These are phyloP conservation scores for Shiraia sp. DNA, from an alignment of 2,329 filamentous ascomycete species.

Conservation along the genomic window DNA sequence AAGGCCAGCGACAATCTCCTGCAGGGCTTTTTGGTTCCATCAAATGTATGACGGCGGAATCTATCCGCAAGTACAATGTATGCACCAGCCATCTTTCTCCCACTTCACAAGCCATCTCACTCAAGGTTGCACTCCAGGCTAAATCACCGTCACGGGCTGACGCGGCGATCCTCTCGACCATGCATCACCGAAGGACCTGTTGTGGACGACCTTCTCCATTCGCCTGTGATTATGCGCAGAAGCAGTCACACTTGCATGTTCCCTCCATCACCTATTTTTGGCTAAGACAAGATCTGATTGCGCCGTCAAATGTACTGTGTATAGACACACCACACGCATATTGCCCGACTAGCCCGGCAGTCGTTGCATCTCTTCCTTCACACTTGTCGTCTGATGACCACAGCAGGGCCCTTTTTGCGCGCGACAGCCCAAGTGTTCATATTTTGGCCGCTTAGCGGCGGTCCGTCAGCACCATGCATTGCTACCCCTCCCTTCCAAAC, in stretches of 20 bases:
- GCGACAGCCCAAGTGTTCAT: conserved; percentile 1
- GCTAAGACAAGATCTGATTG: conserved; percentile 25
- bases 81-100: conserved; percentile 13
- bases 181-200: conserved; percentile 14
- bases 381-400: conserved; percentile 18
- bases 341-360: conserved; percentile 16
- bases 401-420: too few relatives aligned
- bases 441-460: conserved; percentile 7
- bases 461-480: conserved; percentile 13
- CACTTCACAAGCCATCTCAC: conserved; percentile 15
- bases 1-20: conserved; percentile 6
- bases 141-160: conserved; percentile 15
- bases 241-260: conserved; percentile 21
- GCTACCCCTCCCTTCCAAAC: conserved; percentile 15
- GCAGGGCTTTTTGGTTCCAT: conserved; percentile 5
- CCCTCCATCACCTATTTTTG: conserved; percentile 26
- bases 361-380: conserved; percentile 15
- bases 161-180: conserved; percentile 14
- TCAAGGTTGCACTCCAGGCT: conserved; percentile 17
- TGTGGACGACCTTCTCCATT: conserved; percentile 14
- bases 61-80: conserved; percentile 13
- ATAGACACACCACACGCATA: conserved; percentile 15
- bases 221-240: conserved; percentile 16
- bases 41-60: conserved; percentile 21
- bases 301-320: conserved; percentile 12